These are phyloP conservation scores for Flaveria robusta DNA, from an alignment of 129 eudicot species.

Conservation along the genomic window DNA sequence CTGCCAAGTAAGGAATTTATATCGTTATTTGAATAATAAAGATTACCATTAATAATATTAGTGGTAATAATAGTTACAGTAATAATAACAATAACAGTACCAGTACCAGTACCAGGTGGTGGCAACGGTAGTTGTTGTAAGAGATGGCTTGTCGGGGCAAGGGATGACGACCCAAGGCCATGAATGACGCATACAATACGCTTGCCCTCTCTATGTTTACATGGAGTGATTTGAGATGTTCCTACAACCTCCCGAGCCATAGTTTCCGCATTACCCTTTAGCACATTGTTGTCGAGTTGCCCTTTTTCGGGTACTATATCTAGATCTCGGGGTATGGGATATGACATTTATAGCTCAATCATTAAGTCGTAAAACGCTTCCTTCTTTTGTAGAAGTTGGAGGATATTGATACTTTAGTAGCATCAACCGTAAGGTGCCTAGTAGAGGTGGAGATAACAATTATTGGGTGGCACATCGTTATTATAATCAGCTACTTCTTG, in stretches of 20 bases:
- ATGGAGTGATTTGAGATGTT: conserved; percentile 54
- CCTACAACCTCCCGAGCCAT: conserved; percentile 76
- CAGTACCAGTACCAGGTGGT: not conserved
- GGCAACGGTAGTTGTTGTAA: conserved; percentile 27
- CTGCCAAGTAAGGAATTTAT: conserved; percentile 15
- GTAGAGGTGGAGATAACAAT: conserved; percentile 33
- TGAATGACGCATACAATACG: conserved; percentile 72
- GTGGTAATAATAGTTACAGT: not conserved
- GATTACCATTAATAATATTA: not conserved
- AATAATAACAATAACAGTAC: no score
- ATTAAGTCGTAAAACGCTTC: not conserved
- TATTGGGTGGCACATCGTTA: not conserved
- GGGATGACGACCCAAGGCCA: conserved; percentile 74
- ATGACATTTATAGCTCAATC: not conserved
- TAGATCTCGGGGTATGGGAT: not conserved
- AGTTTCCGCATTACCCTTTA: conserved; percentile 58
- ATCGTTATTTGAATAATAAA: not conserved
- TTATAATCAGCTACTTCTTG: conserved; percentile 2
- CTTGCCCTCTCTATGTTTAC: conserved; percentile 60
- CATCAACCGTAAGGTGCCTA: conserved; percentile 28
- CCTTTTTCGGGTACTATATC: not conserved
- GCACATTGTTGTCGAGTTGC: conserved; percentile 45
- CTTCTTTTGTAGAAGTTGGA: conserved; percentile 12
- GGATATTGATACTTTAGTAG: conserved; percentile 13
- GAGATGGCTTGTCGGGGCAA: conserved; percentile 29